Evolutionary conservation across 768 basidiomycete genomes (phyloP).

Genomic region (Leucogyrophana mollusca): DNA sequence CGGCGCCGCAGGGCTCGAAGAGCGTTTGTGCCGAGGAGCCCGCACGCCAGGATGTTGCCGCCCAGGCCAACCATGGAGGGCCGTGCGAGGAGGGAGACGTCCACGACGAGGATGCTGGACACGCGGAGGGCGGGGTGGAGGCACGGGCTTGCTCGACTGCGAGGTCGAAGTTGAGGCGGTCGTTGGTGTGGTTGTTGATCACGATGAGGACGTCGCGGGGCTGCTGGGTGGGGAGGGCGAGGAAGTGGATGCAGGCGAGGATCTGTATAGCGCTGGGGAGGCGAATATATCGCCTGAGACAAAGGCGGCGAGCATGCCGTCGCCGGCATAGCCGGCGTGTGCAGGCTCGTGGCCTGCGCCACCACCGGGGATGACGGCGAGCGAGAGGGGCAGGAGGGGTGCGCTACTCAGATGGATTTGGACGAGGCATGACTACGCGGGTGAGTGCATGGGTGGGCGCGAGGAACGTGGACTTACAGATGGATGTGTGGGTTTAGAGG

Average conservation of each 20-base stretch:
- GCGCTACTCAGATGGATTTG: constrained; percentile 30
- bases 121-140: constrained; percentile 31
- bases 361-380: constrained; percentile 45
- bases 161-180: constrained; percentile 58
- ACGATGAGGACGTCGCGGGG: constrained; percentile 31
- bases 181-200: constrained; percentile 53
- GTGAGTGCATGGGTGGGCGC: background rate
- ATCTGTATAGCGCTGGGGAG: constrained; percentile 62
- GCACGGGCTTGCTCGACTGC: constrained; percentile 52
- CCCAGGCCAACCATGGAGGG: constrained; percentile 42
- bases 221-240: constrained; percentile 18
- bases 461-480: constrained; percentile 30
- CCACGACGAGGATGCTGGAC: constrained; percentile 49
- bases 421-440: constrained; percentile 31
- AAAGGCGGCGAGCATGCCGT: constrained; percentile 53
- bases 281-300: constrained; percentile 66
- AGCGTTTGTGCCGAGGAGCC: constrained; percentile 52
- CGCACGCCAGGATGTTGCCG: constrained; percentile 53
- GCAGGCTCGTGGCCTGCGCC: constrained; percentile 61
- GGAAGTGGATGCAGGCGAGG: constrained; percentile 40
- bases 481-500: constrained; percentile 36
- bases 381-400: constrained; percentile 19
- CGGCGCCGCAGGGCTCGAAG: constrained; percentile 75
- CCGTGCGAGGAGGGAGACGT: constrained; percentile 43
- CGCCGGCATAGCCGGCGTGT: constrained; percentile 53